Evolutionary conservation across 1,139 yeast genomes (phyloP), one percentile per base, ranked within the genome.

Genomic region (Blastobotrys ciferrii): DNA sequence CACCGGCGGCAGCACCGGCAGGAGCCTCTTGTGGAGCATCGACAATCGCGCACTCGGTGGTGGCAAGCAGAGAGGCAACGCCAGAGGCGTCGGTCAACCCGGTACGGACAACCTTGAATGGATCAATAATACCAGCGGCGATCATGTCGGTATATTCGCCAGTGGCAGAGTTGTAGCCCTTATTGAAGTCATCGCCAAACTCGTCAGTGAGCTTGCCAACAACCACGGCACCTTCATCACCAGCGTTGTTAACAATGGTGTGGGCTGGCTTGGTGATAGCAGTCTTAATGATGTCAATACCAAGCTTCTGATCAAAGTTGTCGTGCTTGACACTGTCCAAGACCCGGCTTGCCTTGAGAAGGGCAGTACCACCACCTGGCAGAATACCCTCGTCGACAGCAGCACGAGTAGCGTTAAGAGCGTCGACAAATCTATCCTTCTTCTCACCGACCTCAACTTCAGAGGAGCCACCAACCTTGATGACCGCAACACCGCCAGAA

Each of bases 311-410:
- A 77, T 92, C 99, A 67, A 92, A 92, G 83, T 92, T 92, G 51
- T 77, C 88, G 52, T 94, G 85, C 73, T 84, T 79, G 56, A 92
- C 84, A 39, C 74, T 79, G 61, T 84, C 94, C 66, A 92, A 80
- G 58, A 86, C 72, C 68, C 84, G 81, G 50, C 96, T 82, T 42
- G 98, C 98, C 81, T 92, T 92, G 65, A 91, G 82, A 69, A 92
- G 81, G 58, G 98, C 98, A 61, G 98, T 92, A 77, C 99, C 99
- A 72, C 98, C 99, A 77, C 99, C 99, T 69, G 98, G 98, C 62
- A 92, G 80, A 67, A 94, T 92, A 76, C 99, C 99, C 74, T 92
- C 98, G 75, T 92, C 95, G 57, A 92, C 98, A 57, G 99, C 99
- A 60, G 99, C 98, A 76, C 98, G 89, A 51, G 98, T 94, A 53